These are phyloP conservation scores for Porcisia hertigi DNA, from an alignment of 208 protist species.

Conservation along the genomic window DNA sequence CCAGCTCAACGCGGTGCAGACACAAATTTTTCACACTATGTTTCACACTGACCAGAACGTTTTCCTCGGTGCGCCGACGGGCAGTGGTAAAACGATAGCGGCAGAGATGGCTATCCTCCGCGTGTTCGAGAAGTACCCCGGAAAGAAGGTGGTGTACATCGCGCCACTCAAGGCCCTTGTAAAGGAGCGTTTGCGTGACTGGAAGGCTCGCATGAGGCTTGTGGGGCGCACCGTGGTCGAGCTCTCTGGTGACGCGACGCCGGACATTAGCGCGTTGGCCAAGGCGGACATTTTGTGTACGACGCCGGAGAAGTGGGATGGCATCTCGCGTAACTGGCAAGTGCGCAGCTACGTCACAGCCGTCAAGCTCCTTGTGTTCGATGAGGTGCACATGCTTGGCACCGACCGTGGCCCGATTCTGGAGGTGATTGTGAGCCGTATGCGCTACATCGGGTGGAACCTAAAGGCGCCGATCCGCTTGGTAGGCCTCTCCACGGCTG, in stretches of 20 bases:
- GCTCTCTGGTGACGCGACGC: constrained; percentile 97
- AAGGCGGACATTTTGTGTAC: constrained; percentile 97
- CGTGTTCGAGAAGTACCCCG: constrained; percentile 88
- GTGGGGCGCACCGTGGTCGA: constrained; percentile 97
- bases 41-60: constrained; percentile 99
- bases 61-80: constrained; percentile 98
- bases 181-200: constrained; percentile 98
- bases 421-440: constrained; percentile 98
- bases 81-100: constrained; percentile 98
- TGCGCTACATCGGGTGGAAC: constrained; percentile 97
- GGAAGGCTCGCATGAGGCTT: constrained; percentile 90
- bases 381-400: constrained; percentile 99
- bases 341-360: constrained; percentile 93
- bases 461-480: constrained; percentile 94
- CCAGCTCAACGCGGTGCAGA: constrained; percentile 99
- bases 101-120: constrained; percentile 99
- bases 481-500: constrained; percentile 98
- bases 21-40: constrained; percentile 98
- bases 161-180: constrained; percentile 99
- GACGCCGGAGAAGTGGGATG: constrained; percentile 99
- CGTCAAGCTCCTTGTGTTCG: constrained; percentile 97
- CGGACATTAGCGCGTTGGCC: constrained; percentile 92
- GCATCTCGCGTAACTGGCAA: constrained; percentile 98
- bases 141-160: constrained; percentile 98
- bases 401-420: constrained; percentile 98